phyloP scores from a whole-genome alignment of 1,284 basidiomycete species.

The Ganoderma multipileum region DNA sequence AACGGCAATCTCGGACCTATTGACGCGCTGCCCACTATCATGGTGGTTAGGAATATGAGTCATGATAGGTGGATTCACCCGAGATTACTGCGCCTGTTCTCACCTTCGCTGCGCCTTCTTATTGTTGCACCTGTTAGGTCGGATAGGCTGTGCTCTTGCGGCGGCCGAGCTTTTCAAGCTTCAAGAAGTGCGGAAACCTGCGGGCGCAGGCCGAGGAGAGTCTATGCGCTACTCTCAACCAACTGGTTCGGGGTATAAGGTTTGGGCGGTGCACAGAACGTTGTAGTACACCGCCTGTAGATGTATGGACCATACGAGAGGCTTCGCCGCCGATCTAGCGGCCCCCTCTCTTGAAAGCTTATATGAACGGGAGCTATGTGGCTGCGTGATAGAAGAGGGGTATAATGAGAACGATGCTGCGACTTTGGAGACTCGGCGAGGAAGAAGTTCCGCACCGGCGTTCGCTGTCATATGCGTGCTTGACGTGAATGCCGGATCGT shows the following conservation, averaged over 20 bases:
- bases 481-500: background rate
- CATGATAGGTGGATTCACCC: background rate
- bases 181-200: background rate
- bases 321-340: background rate
- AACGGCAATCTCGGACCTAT: background rate
- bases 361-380: background rate
- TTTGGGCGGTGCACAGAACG: background rate
- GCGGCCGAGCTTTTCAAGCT: background rate
- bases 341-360: background rate
- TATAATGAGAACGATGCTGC: background rate
- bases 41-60: conserved; percentile 2
- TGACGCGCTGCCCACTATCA: background rate
- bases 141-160: background rate
- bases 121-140: background rate
- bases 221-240: background rate
- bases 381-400: background rate
- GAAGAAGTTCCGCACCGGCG: background rate
- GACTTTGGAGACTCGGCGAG: background rate
- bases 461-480: background rate
- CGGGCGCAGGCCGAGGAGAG: background rate
- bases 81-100: background rate
- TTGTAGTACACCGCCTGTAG: background rate
- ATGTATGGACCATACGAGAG: background rate
- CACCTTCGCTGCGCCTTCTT: background rate
- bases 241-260: background rate